Evolutionary conservation across 441 rosid genomes (phyloP).

Genomic region (Biscutella auriculata): DNA sequence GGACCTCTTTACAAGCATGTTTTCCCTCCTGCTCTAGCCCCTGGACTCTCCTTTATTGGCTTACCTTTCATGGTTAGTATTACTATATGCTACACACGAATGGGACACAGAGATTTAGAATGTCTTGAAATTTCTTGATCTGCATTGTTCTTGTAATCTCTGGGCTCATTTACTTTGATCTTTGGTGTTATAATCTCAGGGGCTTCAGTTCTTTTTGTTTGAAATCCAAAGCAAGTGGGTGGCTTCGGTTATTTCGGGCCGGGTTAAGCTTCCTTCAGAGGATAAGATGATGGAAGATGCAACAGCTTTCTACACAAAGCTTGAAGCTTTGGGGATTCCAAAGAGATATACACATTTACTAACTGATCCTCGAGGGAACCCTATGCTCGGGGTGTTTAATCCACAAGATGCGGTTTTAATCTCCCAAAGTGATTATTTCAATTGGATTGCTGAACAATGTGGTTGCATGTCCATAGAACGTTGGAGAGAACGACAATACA

Average conservation of each 20-base stretch:
- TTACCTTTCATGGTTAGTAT: slow-evolving; percentile 24
- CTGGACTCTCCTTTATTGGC: slow-evolving; percentile 71
- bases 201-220: slow-evolving; percentile 34
- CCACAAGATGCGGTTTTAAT: no score
- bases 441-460: neutral
- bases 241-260: slow-evolving; percentile 50
- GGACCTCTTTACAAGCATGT: slow-evolving; percentile 72
- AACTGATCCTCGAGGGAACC: no score
- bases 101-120: no score
- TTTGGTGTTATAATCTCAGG: slow-evolving; percentile 18
- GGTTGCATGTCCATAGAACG: neutral
- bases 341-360: slow-evolving; percentile 42
- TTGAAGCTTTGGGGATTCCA: slow-evolving; percentile 41
- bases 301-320: slow-evolving; percentile 25
- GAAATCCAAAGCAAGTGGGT: slow-evolving; percentile 79
- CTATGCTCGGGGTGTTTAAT: no score
- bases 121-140: no score
- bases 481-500: neutral
- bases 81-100: no score
- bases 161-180: neutral
- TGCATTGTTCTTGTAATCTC: no score
- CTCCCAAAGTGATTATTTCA: neutral
- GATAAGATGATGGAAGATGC: slow-evolving; percentile 57
- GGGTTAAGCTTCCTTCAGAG: slow-evolving; percentile 37
- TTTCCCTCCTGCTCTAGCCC: slow-evolving; percentile 60